These are phyloP conservation scores for Kewa caespitosa DNA, from an alignment of 179 eudicot genomes.

Conservation along the genomic window DNA sequence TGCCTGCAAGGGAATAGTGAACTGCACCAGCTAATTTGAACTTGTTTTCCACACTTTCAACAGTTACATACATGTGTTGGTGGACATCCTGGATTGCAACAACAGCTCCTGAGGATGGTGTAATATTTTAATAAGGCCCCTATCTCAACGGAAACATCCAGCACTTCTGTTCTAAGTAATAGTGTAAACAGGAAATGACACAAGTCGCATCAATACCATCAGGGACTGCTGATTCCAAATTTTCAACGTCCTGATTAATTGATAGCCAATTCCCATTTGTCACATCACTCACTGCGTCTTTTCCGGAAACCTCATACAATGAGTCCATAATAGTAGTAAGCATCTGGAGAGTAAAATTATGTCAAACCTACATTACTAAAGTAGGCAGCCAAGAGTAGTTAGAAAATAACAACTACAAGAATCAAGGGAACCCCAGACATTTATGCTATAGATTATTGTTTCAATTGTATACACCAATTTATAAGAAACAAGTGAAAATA, in stretches of 20 bases:
- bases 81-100: constrained; percentile 88
- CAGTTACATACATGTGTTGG: constrained; percentile 83
- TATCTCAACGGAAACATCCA: constrained; percentile 7
- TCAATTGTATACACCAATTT: not conserved
- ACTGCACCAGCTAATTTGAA: constrained; percentile 63
- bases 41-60: constrained; percentile 58
- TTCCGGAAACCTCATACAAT: constrained; percentile 48
- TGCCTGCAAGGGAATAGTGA: constrained; percentile 85
- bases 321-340: constrained; percentile 53
- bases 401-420: not conserved
- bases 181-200: constrained; percentile 14
- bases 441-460: not conserved
- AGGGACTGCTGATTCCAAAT: constrained; percentile 49
- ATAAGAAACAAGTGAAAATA: not conserved
- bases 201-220: constrained; percentile 57
- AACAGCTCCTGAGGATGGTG: constrained; percentile 62
- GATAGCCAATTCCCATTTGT: constrained; percentile 37
- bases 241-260: constrained; percentile 41
- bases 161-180: constrained; percentile 8
- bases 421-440: not conserved
- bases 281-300: constrained; percentile 34
- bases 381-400: constrained; percentile 1
- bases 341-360: constrained; percentile 52
- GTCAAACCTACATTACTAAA: constrained; percentile 11
- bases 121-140: constrained; percentile 23